phyloP scores from a whole-genome alignment of 495 filamentous ascomycete species.

The Rhypophila decipiens region DNA sequence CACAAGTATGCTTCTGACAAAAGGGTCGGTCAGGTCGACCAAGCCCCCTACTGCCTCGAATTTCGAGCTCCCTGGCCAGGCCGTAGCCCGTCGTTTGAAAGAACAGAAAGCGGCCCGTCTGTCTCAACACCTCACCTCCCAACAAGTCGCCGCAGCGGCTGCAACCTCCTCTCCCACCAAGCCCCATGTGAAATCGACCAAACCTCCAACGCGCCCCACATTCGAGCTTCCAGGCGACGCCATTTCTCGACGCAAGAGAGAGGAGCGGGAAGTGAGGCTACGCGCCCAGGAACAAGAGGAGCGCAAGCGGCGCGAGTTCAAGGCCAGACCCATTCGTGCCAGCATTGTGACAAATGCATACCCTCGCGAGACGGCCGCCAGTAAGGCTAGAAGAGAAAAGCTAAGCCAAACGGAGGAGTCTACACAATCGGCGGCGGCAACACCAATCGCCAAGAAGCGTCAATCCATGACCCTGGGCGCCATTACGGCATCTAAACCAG shows the following conservation, averaged over 20 bases:
- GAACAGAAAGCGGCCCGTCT: constrained; percentile 45
- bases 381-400: constrained; percentile 49
- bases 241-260: constrained; percentile 61
- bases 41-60: constrained; percentile 59
- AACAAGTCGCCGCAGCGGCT: constrained; percentile 22
- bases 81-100: constrained; percentile 55
- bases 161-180: constrained; percentile 28
- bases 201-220: constrained; percentile 52
- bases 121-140: constrained; percentile 26
- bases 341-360: constrained; percentile 28
- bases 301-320: constrained; percentile 53
- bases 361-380: constrained; percentile 51
- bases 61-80: constrained; percentile 68
- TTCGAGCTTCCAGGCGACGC: constrained; percentile 73
- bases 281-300: constrained; percentile 56
- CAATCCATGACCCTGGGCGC: constrained; percentile 7
- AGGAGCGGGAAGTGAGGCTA: constrained; percentile 57
- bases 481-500: constrained; percentile 1
- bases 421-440: constrained; percentile 1
- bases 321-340: constrained; percentile 53
- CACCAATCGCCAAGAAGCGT: constrained; percentile 13
- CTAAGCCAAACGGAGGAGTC: constrained; percentile 13
- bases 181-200: constrained; percentile 50
- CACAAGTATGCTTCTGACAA: constrained; percentile 40
- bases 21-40: constrained; percentile 43